These are phyloP conservation scores for Bipolaris victoriae DNA, from an alignment of 2,329 filamentous ascomycete species.

Conservation along the genomic window DNA sequence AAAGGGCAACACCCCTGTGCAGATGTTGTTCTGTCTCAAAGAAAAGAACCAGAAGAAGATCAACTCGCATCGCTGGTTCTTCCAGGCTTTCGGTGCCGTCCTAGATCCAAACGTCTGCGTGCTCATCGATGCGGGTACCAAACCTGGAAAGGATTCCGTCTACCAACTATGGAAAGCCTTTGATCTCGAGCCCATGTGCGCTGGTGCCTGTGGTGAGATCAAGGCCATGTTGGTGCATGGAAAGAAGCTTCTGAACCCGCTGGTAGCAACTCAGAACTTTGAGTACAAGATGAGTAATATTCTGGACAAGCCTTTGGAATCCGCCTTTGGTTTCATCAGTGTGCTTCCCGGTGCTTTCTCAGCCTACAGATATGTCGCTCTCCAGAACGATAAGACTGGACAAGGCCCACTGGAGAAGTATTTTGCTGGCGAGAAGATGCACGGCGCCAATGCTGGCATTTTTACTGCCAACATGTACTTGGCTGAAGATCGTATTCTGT, in stretches of 20 bases:
- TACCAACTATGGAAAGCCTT: conserved; percentile 99
- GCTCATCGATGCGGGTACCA: conserved; percentile 92
- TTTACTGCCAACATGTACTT: conserved; percentile 99
- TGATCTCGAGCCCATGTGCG: conserved; percentile 96
- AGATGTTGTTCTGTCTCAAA: conserved; percentile 97
- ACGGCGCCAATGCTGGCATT: conserved; percentile 89
- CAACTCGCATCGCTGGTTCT: conserved; percentile 99
- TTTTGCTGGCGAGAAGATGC: conserved; percentile 95
- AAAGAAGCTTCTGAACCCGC: conserved; percentile 87
- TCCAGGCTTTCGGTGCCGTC: conserved; percentile 91
- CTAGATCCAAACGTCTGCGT: conserved; percentile 97
- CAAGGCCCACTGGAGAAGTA: conserved; percentile 95
- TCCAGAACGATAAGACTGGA: conserved; percentile 96
- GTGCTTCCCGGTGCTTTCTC: conserved; percentile 97
- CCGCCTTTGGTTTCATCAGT: conserved; percentile 95
- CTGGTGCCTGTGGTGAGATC: conserved; percentile 96
- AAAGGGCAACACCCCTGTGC: conserved; percentile 83
- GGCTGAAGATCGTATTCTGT: conserved; percentile 97
- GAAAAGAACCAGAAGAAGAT: conserved; percentile 99
- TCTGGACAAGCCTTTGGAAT: conserved; percentile 95
- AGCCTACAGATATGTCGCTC: conserved; percentile 91
- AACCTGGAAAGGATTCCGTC: conserved; percentile 90
- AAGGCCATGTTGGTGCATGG: conserved; percentile 94
- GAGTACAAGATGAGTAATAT: conserved; percentile 99
- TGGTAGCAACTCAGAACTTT: conserved; percentile 97